Evolutionary conservation across 352 stramenopile genomes (phyloP), one percentile per base, ranked within the genome.

Genomic region (Globisporangium ultimum): DNA sequence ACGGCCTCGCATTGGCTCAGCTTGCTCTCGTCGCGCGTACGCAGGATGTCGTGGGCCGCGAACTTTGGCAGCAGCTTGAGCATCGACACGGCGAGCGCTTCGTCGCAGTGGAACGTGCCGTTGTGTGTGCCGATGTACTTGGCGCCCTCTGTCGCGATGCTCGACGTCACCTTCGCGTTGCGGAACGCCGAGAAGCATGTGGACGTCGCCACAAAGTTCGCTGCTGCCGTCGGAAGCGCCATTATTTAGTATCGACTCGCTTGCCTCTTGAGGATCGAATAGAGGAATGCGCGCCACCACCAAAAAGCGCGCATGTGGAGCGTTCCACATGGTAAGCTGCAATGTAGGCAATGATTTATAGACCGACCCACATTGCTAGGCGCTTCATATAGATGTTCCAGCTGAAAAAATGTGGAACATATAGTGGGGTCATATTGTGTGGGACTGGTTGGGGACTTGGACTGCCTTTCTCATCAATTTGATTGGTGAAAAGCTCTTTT

Each of bases 21-120:
- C 55, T 97, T 87, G 12, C 76, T 58, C 38, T 82, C 63, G 72
- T 99, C 96, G 48, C 97, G 84, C 48, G 91, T 97, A 51, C 96
- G 92, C 56, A 89, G 50, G 17, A 91, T 71, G 61, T 88, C 72
- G 74, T 93, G 80, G 24, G 65, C 48, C 28, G 89, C 80, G 71
- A 97, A 99, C 49, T 87, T 70, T 12, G 94, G 90, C 61, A 98
- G 68, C 51, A 98, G 74, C 70, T 98, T 98, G 48, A 99, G 84
- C 75, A 99, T 94, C 53, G 88, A 98, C 28, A 98, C 95, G 4
- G 96, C 97, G 60, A 99, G 83, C 50, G 97, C 97, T 70, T 99
- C 97, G 67, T 99, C 97, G 59, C 96, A 98, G 75, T 99, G 97
- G 79, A 99, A 99, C 59, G 88, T 97, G 49, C 97, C 96, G 52